Percentiles rank a stretch among this genome's conserved stretches.
Evolutionary conservation across 352 stramenopile genomes (phyloP).

Genomic region (Pythium phragmiticola): DNA sequence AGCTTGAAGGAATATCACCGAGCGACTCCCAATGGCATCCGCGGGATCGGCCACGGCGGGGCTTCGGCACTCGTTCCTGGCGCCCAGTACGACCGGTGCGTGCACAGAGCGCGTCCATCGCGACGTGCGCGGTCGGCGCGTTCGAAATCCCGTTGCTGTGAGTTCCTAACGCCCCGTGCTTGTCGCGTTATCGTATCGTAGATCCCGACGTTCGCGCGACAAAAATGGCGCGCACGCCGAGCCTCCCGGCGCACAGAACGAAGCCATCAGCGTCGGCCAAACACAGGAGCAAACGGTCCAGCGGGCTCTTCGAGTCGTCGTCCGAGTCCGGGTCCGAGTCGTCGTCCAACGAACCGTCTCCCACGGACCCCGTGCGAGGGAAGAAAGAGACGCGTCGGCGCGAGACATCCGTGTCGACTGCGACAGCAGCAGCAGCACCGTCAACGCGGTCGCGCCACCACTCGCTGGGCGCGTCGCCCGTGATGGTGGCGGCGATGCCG

Average conservation of each 20-base stretch:
- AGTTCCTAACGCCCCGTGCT: not conserved
- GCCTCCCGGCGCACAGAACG: conserved; percentile 21
- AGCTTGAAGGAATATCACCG: conserved; percentile 18
- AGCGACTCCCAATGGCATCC: conserved; percentile 16
- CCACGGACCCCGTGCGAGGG: conserved; percentile 11
- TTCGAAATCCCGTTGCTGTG: not conserved
- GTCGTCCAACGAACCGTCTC: conserved; percentile 15
- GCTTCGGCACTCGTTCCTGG: conserved; percentile 27
- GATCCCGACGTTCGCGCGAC: conserved; percentile 10
- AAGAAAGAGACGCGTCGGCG: conserved; percentile 1
- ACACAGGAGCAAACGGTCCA: conserved; percentile 15
- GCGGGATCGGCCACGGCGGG: conserved; percentile 16
- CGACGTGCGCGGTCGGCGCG: not conserved
- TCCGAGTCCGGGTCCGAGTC: conserved; percentile 24
- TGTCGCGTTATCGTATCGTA: not conserved
- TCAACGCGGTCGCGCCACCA: conserved; percentile 9
- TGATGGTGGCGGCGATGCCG: not conserved
- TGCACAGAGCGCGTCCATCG: not conserved
- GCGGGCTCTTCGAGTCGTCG: conserved; percentile 31
- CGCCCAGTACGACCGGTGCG: conserved; percentile 11
- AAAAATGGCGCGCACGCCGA: conserved; percentile 23
- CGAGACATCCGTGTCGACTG: not conserved
- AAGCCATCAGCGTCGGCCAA: not conserved
- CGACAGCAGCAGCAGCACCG: not conserved
- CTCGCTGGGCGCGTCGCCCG: conserved; percentile 3